Conservation (phyloP, 176 grass and related monocot species). For the Oryza nivara region DNA sequence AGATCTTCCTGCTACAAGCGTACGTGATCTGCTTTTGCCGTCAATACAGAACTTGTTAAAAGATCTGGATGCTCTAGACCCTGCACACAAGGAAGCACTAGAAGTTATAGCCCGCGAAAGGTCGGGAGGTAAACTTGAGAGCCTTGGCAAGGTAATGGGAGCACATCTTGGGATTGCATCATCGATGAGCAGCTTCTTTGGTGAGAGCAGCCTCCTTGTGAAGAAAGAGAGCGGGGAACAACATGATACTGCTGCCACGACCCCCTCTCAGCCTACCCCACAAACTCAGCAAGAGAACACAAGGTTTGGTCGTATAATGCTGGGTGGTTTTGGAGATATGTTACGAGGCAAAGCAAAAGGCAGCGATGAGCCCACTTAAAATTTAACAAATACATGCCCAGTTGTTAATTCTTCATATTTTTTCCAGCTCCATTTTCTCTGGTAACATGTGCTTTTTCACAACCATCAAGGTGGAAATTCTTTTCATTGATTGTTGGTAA, state of each 20-base stretch:
- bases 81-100: constrained; percentile 93
- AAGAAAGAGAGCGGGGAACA: constrained; percentile 76
- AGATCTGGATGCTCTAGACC: constrained; percentile 84
- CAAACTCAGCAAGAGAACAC: constrained; percentile 66
- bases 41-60: constrained; percentile 88
- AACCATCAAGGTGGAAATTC: constrained; percentile 8
- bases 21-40: constrained; percentile 80
- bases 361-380: constrained; percentile 54
- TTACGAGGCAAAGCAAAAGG: constrained; percentile 73
- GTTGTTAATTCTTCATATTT: neutral
- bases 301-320: constrained; percentile 81
- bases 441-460: neutral
- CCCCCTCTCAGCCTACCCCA: constrained; percentile 25
- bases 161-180: constrained; percentile 84
- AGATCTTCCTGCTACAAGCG: constrained; percentile 82
- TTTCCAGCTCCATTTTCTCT: neutral
- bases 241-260: constrained; percentile 20
- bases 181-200: constrained; percentile 87
- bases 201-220: constrained; percentile 63
- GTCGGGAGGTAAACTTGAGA: constrained; percentile 77
- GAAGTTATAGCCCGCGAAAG: constrained; percentile 85
- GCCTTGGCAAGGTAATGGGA: constrained; percentile 88
- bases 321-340: constrained; percentile 87
- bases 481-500: constrained; percentile 32
- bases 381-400: constrained; percentile 19